These are phyloP conservation scores for Russula sp. DNA, from an alignment of 768 basidiomycete species.

Conservation along the genomic window DNA sequence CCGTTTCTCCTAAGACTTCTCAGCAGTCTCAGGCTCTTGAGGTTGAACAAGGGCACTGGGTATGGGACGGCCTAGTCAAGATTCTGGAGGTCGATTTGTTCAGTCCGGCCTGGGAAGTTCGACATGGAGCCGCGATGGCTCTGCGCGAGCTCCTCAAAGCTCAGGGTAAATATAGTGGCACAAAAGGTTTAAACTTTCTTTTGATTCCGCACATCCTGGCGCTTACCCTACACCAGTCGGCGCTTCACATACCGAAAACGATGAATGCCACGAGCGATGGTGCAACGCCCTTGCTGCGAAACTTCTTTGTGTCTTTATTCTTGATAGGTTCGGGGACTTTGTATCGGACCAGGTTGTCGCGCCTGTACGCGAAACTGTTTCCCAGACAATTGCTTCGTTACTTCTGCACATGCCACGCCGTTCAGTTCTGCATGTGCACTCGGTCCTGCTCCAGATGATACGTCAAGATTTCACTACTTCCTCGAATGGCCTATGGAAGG, in stretches of 20 bases:
- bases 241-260: conserved; percentile 49
- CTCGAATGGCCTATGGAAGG: conserved; percentile 26
- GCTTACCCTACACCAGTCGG: conserved; percentile 36
- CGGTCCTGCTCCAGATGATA: conserved; percentile 87
- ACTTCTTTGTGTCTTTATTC: conserved; percentile 81
- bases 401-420: conserved; percentile 82
- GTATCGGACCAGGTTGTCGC: conserved; percentile 96
- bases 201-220: not conserved
- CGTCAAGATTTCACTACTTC: conserved; percentile 62
- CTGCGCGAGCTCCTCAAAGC: conserved; percentile 79
- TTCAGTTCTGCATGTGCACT: conserved; percentile 74
- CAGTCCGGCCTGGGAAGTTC: conserved; percentile 84
- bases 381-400: conserved; percentile 86
- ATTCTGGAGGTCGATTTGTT: conserved; percentile 78
- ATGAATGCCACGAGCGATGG: conserved; percentile 71
- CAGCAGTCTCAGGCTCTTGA: conserved; percentile 73
- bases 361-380: conserved; percentile 93
- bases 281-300: conserved; percentile 83
- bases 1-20: conserved; percentile 69
- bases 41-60: conserved; percentile 68
- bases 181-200: conserved; percentile 45
- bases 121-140: conserved; percentile 91
- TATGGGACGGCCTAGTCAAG: conserved; percentile 79
- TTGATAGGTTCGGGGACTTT: conserved; percentile 98
- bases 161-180: conserved; percentile 78